These are phyloP conservation scores for Wickerhamiella spandovensis DNA, from an alignment of 805 yeast genomes.

Conservation along the genomic window DNA sequence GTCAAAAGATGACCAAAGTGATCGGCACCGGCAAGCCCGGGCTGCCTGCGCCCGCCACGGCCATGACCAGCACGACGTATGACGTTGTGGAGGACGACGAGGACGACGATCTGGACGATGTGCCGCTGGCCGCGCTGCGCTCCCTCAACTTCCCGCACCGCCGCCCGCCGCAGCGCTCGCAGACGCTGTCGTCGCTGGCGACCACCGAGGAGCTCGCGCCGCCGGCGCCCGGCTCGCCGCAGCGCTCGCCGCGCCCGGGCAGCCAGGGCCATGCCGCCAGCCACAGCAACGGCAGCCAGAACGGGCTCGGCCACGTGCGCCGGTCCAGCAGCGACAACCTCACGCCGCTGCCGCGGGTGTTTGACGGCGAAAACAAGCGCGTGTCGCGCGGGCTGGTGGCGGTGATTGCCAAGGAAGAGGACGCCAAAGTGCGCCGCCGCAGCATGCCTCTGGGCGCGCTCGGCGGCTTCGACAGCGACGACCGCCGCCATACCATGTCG, in stretches of 20 bases:
- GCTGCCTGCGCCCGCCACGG: slow-evolving; percentile 2
- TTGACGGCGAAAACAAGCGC: slow-evolving; percentile 9
- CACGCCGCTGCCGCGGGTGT: slow-evolving; percentile 18
- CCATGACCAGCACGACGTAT: not conserved
- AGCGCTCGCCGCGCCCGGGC: not conserved
- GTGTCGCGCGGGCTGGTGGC: slow-evolving; percentile 27
- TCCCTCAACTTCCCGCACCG: slow-evolving; percentile 28
- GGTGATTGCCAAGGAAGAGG: slow-evolving; percentile 29
- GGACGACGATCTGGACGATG: slow-evolving; percentile 29
- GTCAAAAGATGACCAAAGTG: slow-evolving; percentile 29
- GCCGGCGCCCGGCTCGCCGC: not conserved
- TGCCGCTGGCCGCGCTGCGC: slow-evolving; percentile 29
- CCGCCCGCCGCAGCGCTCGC: slow-evolving; percentile 5
- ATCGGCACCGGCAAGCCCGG: slow-evolving; percentile 19
- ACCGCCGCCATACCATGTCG: not conserved
- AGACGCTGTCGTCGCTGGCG: not conserved
- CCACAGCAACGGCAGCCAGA: not conserved
- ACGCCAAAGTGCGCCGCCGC: slow-evolving; percentile 22
- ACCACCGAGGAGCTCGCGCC: not conserved
- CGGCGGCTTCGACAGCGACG: not conserved
- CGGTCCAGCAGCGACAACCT: not conserved
- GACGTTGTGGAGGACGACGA: slow-evolving; percentile 22
- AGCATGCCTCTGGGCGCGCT: slow-evolving; percentile 3
- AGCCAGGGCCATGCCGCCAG: not conserved
- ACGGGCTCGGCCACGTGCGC: not conserved